These are phyloP conservation scores for Vitis hybrid DNA, from an alignment of 177 flowering plant genomes.

Conservation along the genomic window DNA sequence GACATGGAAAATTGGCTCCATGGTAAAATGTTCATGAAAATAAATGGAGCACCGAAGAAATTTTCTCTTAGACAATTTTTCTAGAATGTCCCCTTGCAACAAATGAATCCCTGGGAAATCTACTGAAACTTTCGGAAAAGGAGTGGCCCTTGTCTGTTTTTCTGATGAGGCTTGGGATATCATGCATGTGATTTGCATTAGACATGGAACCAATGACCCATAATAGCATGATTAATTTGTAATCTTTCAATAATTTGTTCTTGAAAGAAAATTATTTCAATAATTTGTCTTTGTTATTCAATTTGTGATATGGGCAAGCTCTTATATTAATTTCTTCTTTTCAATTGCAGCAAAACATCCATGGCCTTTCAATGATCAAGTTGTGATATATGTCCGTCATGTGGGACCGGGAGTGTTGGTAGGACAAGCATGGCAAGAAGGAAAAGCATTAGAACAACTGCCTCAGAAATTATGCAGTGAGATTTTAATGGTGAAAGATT, in stretches of 20 bases:
- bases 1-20: no score
- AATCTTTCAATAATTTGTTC: background rate
- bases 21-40: no score
- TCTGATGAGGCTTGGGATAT: no score
- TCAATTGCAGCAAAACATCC: slow-evolving; percentile 61
- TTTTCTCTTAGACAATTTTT: no score
- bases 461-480: slow-evolving; percentile 69
- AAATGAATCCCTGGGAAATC: no score
- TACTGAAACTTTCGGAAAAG: no score
- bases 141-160: background rate
- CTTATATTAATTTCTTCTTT: background rate
- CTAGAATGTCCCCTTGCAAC: no score
- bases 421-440: slow-evolving; percentile 95
- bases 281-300: background rate
- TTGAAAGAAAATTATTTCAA: no score
- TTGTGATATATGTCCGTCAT: slow-evolving; percentile 67
- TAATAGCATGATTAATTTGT: background rate
- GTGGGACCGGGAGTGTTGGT: slow-evolving; percentile 77
- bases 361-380: slow-evolving; percentile 74
- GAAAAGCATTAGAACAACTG: slow-evolving; percentile 59
- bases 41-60: no score
- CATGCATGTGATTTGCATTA: no score
- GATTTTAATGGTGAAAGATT: slow-evolving; percentile 73
- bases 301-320: background rate
- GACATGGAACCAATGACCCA: no score